These are phyloP conservation scores for Cystobasidium pallidum DNA, from an alignment of 1,284 basidiomycete genomes.

Conservation along the genomic window DNA sequence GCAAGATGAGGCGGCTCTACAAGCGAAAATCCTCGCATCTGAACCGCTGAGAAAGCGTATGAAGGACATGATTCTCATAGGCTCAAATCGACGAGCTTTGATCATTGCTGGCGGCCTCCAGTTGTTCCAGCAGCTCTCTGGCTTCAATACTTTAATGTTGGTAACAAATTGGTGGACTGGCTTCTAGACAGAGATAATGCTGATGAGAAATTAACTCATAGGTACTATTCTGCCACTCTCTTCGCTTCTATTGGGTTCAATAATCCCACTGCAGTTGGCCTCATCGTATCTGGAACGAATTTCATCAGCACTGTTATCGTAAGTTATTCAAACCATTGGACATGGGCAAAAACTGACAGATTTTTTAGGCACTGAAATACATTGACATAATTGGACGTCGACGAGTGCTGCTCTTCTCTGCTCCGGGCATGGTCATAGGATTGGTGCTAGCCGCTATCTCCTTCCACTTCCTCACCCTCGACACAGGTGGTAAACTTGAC, in stretches of 20 bases:
- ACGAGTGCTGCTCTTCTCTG: constrained; percentile 72
- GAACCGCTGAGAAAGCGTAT: constrained; percentile 23
- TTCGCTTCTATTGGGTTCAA: constrained; percentile 56
- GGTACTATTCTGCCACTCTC: constrained; percentile 56
- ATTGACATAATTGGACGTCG: constrained; percentile 78
- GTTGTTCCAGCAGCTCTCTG: constrained; percentile 55
- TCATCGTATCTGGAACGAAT: constrained; percentile 40
- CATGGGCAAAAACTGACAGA: constrained; percentile 55
- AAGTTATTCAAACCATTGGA: constrained; percentile 58
- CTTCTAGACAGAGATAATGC: no score
- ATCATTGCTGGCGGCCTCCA: constrained; percentile 46
- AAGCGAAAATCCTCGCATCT: constrained; percentile 21
- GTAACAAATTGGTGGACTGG: no score
- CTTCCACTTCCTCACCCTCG: constrained; percentile 62
- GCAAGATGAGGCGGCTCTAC: constrained; percentile 51
- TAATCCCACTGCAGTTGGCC: constrained; percentile 56
- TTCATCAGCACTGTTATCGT: constrained; percentile 36
- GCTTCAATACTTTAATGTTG: constrained; percentile 57
- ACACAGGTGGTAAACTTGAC: constrained; percentile 27
- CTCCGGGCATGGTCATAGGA: constrained; percentile 75
- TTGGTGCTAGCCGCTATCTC: constrained; percentile 70
- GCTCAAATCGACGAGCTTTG: constrained; percentile 53
- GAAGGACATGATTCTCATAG: constrained; percentile 38
- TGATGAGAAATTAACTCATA: no score
- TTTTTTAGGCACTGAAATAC: constrained; percentile 53